These are phyloP conservation scores for Fusarium poae DNA, from an alignment of 2,329 filamentous ascomycete species.

Conservation along the genomic window DNA sequence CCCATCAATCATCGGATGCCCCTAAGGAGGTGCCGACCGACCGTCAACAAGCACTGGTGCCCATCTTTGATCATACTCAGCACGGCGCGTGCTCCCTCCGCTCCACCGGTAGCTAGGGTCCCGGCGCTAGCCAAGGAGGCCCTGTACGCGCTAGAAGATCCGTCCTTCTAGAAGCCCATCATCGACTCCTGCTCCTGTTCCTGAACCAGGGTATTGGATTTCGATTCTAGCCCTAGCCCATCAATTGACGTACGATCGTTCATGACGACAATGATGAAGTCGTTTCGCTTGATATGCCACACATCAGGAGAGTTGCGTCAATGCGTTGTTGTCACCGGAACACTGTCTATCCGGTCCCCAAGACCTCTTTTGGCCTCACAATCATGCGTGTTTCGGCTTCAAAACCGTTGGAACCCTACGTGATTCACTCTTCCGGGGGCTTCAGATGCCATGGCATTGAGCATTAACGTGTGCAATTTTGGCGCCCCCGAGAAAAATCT, in stretches of 20 bases:
- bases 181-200: constrained; percentile 39
- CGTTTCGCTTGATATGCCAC: constrained; percentile 31
- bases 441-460: constrained; percentile 37
- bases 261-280: constrained; percentile 39
- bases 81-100: constrained; percentile 32
- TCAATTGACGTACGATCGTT: constrained; percentile 32
- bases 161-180: constrained; percentile 48
- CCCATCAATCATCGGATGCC: constrained; percentile 40
- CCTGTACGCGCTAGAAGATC: constrained; percentile 48
- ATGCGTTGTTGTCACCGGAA: constrained; percentile 33
- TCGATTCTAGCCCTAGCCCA: constrained; percentile 33
- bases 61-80: constrained; percentile 41
- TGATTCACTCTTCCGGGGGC: constrained; percentile 33
- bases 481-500: constrained; percentile 36
- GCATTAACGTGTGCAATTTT: constrained; percentile 48
- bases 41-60: constrained; percentile 35
- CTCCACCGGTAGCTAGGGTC: constrained; percentile 42
- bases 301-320: constrained; percentile 34
- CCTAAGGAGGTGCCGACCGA: constrained; percentile 33
- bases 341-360: constrained; percentile 24
- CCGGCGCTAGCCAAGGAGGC: constrained; percentile 36
- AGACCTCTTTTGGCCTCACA: constrained; percentile 28
- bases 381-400: constrained; percentile 41
- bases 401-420: constrained; percentile 40
- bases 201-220: constrained; percentile 45